A percentile compares a stretch with the other conserved stretches of the same genome.
phyloP scores from a whole-genome alignment of 2,329 filamentous ascomycete species.

The Xylogone sp. region DNA sequence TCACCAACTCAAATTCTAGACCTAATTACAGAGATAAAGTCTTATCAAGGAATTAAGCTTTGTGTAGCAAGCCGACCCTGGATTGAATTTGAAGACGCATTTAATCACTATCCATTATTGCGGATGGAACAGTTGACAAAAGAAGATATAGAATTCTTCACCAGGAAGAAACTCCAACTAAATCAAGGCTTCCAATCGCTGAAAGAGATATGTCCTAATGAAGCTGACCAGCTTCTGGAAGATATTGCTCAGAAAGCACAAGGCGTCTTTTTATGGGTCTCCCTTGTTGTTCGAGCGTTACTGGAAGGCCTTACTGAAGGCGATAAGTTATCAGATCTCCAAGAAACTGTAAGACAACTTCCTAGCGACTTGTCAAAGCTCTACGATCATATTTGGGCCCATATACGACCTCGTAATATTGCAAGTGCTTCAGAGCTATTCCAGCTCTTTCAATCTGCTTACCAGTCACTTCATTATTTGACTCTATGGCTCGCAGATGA shows the following conservation, averaged over 20 bases:
- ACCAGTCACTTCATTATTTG: too few relatives aligned
- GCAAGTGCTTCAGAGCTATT: too few relatives aligned
- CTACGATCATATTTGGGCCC: too few relatives aligned
- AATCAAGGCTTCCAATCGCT: background rate
- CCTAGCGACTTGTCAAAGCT: conserved; percentile 7
- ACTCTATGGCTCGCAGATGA: too few relatives aligned
- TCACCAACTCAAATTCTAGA: background rate
- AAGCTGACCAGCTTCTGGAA: conserved; percentile 1
- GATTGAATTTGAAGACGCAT: conserved; percentile 6
- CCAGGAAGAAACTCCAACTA: conserved; percentile 1
- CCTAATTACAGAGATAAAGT: conserved; percentile 1
- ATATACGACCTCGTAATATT: too few relatives aligned
- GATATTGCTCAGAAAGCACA: conserved; percentile 1
- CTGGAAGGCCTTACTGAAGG: conserved; percentile 6
- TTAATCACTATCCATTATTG: background rate
- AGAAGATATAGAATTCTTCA: conserved; percentile 5
- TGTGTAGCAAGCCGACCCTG: conserved; percentile 8
- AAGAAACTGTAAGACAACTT: conserved; percentile 1
- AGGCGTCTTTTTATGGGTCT: conserved; percentile 15
- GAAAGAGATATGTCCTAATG: background rate
- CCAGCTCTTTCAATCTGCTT: too few relatives aligned
- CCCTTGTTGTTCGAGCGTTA: conserved; percentile 9
- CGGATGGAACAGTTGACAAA: conserved; percentile 3
- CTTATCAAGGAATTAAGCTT: conserved; percentile 2
- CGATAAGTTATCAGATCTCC: conserved; percentile 6